Conservation (phyloP, 83 land plant species). For the Picea engelmannii region DNA sequence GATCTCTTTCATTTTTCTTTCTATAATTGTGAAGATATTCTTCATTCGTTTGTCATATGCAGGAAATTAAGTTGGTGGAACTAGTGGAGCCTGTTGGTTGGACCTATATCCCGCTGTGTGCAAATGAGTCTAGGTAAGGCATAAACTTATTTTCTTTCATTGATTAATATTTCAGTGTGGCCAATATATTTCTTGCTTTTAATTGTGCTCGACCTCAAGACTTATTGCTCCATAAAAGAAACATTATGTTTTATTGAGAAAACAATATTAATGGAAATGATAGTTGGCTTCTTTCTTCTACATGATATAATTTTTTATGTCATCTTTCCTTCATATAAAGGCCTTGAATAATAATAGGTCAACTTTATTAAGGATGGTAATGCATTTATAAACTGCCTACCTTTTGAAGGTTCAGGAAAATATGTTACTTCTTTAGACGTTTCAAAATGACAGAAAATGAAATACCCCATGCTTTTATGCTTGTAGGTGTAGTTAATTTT, state of each 20-base stretch:
- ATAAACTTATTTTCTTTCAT: background rate
- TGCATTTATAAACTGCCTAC: background rate
- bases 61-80: conserved; percentile 97
- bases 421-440: background rate
- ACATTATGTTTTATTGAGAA: background rate
- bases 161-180: background rate
- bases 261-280: background rate
- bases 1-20: too few species aligned
- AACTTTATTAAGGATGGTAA: background rate
- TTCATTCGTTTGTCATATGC: background rate
- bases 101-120: conserved; percentile 83
- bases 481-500: background rate
- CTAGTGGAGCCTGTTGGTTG: conserved; percentile 93
- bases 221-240: background rate
- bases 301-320: background rate
- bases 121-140: conserved; percentile 87
- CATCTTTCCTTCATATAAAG: background rate
- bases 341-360: background rate
- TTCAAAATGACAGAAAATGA: background rate
- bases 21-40: too few species aligned
- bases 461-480: too few species aligned
- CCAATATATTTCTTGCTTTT: background rate
- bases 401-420: background rate
- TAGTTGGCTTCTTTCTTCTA: background rate
- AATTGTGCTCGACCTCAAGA: background rate